Base-by-base conservation (phyloP, 1,284 basidiomycete genomes). In the Kwoniella shivajii region DNA sequence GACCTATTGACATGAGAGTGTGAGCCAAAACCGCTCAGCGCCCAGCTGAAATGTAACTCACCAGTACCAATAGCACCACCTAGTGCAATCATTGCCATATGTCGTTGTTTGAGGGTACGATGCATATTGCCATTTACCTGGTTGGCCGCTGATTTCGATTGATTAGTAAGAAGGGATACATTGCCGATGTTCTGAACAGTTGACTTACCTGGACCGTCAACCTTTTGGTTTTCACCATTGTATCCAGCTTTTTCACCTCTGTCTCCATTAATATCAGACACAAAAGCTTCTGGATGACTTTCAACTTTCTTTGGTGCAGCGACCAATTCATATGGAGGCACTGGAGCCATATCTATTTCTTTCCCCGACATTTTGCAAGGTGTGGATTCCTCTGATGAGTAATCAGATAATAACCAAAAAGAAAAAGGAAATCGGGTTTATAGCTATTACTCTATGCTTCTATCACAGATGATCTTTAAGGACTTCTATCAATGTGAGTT, bases 51-150 rank as follows among this genome's bases (percentile, higher is more conserved):
- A 7, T 16, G 34, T 3, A 18, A 61, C 63, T 57, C 52, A 67
- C 66, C 69, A 18, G 70, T 72, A 36, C 68, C 73, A 49, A 75
- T 73, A 3, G 71, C 67, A 16, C 55, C 51, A 20, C 82, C 82
- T 30, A 83, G 75, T 1, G 82, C 82, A 49, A 84, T 81, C 79
- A 81, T 78, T 4, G 71, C 68, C 63, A 78, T 67, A 48, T 78
- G 77, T n/a, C 76, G 57, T 50, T 72, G 70, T 63, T 76, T 74
- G 53, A 76, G 68, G n/a, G 64, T 63, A 31, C 74, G 68, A 56
- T 73, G 67, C 45, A 75, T 68, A 14, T 54, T 59, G 11, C 67
- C 69, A 22, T 69, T 65, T 10, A 34, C 60, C n/a, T 43, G n/a
- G 29, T 53, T 54, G 29, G 54, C 57, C 24, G 47, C 54, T 60